Base-by-base conservation (phyloP, 257 asterid species). In the Marsdenia floribunda region DNA sequence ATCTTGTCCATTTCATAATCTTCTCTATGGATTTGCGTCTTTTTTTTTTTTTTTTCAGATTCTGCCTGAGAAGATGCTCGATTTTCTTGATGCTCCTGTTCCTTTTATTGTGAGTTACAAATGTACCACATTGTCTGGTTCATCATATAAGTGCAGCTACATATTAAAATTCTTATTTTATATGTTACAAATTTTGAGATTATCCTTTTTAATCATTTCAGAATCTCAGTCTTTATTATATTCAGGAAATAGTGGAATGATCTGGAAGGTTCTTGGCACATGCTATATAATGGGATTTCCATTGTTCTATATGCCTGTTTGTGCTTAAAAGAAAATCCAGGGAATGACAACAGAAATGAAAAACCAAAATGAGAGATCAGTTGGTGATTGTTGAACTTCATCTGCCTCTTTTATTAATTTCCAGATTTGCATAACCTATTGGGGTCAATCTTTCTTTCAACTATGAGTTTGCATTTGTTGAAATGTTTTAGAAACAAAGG, bases 1-100 rank as follows among this genome's bases (percentile, higher is more conserved):
- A 3, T 72, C 37, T 78, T 71, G 61, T 66, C 33, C 75, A 65
- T 37, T 72, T 65, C 68, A 77, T 53, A 37, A 10, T 68, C 16
- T 26, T 46, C 1, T n/a, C 22, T 63, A 52, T 71, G 69, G 53
- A 47, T 75, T 3, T 37, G 2, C 40, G 2, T 42, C 1, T 7
- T 42, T 42, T 18, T 2, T 35, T 76, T 70, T 52, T 52, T 16
- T 16, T 5, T 70, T 82, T 82, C 90, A 93, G 98, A 85, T 91
- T 85, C 89, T 93, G 74, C 98, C 98, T 26, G 94, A 79, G 71
- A 91, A 83, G 87, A 91, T 93, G 98, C 87, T 91, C 37, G 98
- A 91, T 83, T 93, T 93, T 79, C 85, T 93, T 72, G 98, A 93
- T 80, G 98, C 98, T 76, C 98, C 98, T 14, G 98, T 93, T 84